Evolutionary conservation across 2,329 filamentous ascomycete genomes (phyloP).

Genomic region (Keithomyces neogunnii): DNA sequence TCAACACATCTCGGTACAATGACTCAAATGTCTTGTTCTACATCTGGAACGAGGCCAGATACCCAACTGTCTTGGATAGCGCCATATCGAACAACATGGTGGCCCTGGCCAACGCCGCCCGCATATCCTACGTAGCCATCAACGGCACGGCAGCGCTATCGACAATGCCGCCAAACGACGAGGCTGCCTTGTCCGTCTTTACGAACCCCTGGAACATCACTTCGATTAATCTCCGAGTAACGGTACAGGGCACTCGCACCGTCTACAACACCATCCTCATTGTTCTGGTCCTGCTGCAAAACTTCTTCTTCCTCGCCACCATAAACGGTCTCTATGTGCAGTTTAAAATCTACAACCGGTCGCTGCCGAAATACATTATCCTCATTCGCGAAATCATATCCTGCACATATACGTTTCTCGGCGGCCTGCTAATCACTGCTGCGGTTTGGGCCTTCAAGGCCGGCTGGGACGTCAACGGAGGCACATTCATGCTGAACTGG

Average conservation of each 20-base stretch:
- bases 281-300: slow-evolving; percentile 15
- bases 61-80: slow-evolving; percentile 10
- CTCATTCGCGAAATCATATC: slow-evolving; percentile 11
- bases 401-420: slow-evolving; percentile 10
- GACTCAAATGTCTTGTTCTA: slow-evolving; percentile 9
- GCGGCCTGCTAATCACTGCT: slow-evolving; percentile 8
- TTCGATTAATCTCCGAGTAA: slow-evolving; percentile 14
- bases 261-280: slow-evolving; percentile 18
- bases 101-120: slow-evolving; percentile 8
- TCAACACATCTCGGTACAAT: slow-evolving; percentile 9
- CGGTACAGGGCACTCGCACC: slow-evolving; percentile 13
- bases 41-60: slow-evolving; percentile 14
- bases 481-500: slow-evolving; percentile 13
- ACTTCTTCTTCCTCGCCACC: slow-evolving; percentile 16
- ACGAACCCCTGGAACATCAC: slow-evolving; percentile 14
- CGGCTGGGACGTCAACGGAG: slow-evolving; percentile 8
- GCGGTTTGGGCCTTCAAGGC: slow-evolving; percentile 12
- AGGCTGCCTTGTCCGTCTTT: slow-evolving; percentile 10
- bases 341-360: slow-evolving; percentile 13
- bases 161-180: slow-evolving; percentile 8
- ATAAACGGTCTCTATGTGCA: slow-evolving; percentile 14
- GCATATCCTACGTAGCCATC: slow-evolving; percentile 8
- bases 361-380: slow-evolving; percentile 8
- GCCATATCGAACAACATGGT: slow-evolving; percentile 9
- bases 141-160: slow-evolving; percentile 11